A percentile compares a stretch with the other conserved stretches of the same genome.
Evolutionary conservation across 257 asterid species (phyloP).

Genomic region (Osmanthus fragrans): DNA sequence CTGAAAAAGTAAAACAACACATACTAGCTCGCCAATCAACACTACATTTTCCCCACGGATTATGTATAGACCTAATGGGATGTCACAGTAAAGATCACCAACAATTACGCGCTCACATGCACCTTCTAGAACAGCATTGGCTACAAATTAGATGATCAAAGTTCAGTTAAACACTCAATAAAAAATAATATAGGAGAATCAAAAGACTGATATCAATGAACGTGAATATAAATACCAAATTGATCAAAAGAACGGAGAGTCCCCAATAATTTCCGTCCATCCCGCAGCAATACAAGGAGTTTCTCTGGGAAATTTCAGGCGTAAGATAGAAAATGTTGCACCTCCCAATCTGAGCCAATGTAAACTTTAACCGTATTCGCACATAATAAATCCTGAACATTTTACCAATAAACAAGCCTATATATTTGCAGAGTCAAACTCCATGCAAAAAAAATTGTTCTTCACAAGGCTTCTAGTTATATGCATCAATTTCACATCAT

Average conservation of each 20-base stretch:
- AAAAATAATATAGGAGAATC: neutral
- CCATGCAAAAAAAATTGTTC: no score
- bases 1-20: constrained; percentile 12
- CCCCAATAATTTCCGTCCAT: constrained; percentile 51
- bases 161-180: constrained; percentile 21
- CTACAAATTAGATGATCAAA: constrained; percentile 23
- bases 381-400: neutral
- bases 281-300: constrained; percentile 50
- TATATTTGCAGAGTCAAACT: neutral
- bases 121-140: no score
- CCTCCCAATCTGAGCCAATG: no score
- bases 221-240: constrained; percentile 33
- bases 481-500: neutral
- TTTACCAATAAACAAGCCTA: neutral
- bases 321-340: neutral
- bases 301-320: constrained; percentile 34
- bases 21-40: constrained; percentile 96
- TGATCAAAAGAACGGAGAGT: constrained; percentile 55
- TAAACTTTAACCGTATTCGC: no score
- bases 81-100: constrained; percentile 26
- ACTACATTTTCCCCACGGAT: constrained; percentile 87
- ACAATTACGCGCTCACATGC: constrained; percentile 45
- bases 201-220: neutral
- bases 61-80: constrained; percentile 28
- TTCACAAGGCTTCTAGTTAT: neutral